A percentile compares a stretch with the other conserved stretches of the same genome.
phyloP scores from a whole-genome alignment of 2,329 filamentous ascomycete genomes.

The Scedosporium aurantiacum region DNA sequence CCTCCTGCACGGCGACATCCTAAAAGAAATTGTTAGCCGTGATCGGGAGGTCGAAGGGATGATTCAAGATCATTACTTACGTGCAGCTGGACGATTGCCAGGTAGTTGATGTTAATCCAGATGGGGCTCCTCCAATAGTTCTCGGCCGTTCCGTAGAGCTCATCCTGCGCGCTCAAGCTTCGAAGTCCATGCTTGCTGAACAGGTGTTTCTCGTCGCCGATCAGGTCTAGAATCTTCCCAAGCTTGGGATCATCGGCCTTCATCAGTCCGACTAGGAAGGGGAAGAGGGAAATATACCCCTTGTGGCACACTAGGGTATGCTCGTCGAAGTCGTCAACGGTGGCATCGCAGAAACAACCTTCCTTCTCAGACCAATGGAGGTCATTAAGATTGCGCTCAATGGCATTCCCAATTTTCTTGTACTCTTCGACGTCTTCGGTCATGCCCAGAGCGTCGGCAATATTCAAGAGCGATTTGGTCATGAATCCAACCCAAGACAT shows the following conservation, averaged over 20 bases:
- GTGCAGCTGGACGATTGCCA: slow-evolving; percentile 66
- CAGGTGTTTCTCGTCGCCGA: slow-evolving; percentile 73
- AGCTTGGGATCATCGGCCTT: slow-evolving; percentile 63
- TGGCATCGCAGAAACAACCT: slow-evolving; percentile 86
- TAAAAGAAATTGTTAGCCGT: slow-evolving; percentile 17
- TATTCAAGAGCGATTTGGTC: slow-evolving; percentile 71
- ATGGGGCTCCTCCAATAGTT: slow-evolving; percentile 96
- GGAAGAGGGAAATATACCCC: slow-evolving; percentile 88
- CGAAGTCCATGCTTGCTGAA: slow-evolving; percentile 84
- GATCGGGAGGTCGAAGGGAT: slow-evolving; percentile 1
- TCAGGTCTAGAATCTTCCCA: slow-evolving; percentile 62
- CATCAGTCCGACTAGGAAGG: slow-evolving; percentile 77
- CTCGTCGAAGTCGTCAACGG: slow-evolving; percentile 91
- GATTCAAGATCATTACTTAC: slow-evolving; percentile 42
- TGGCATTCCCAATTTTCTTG: slow-evolving; percentile 59
- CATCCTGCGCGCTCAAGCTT: slow-evolving; percentile 73
- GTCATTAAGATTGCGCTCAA: slow-evolving; percentile 77
- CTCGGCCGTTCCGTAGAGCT: slow-evolving; percentile 79
- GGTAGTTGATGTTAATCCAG: slow-evolving; percentile 95
- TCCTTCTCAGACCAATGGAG: slow-evolving; percentile 81
- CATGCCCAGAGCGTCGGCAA: slow-evolving; percentile 65
- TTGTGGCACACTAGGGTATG: slow-evolving; percentile 85
- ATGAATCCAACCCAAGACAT: slow-evolving; percentile 98
- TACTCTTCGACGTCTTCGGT: slow-evolving; percentile 67
- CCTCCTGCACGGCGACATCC: slow-evolving; percentile 53